Evolutionary conservation across 2,329 filamentous ascomycete species (phyloP).

Genomic region (Sporothrix schenckii): DNA sequence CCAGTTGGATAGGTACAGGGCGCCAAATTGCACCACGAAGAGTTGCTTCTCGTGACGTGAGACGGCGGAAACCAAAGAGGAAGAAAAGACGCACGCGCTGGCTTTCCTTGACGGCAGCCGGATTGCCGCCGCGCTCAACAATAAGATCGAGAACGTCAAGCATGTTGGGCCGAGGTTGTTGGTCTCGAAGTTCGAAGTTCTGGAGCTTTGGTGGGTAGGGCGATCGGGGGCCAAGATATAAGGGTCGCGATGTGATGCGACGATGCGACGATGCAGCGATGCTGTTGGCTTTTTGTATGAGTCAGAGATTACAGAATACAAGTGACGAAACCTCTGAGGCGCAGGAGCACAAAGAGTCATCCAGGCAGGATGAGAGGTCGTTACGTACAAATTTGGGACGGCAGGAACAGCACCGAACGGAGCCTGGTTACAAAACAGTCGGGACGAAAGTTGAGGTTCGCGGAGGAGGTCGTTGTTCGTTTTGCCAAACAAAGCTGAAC

Average conservation of each 20-base stretch:
- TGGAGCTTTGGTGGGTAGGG: neutral
- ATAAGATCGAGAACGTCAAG: conserved; percentile 76
- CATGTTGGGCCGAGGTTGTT: conserved; percentile 30
- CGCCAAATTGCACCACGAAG: neutral
- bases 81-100: conserved; percentile 57
- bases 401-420: conserved; percentile 1
- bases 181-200: neutral
- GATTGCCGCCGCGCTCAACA: conserved; percentile 84
- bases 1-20: neutral
- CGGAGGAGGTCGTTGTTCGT: conserved; percentile 1
- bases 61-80: neutral
- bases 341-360: neutral
- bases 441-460: neutral
- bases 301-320: conserved; percentile 7
- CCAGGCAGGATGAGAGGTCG: neutral
- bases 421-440: neutral
- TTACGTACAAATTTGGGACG: conserved; percentile 18
- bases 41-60: neutral
- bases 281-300: conserved; percentile 17
- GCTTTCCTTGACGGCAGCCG: conserved; percentile 87
- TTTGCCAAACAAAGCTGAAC: conserved; percentile 8
- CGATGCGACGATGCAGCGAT: conserved; percentile 12
- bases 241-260: conserved; percentile 12
- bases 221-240: neutral
- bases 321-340: neutral